Base-by-base conservation (phyloP, 768 basidiomycete genomes). In the Russula brevipes region DNA sequence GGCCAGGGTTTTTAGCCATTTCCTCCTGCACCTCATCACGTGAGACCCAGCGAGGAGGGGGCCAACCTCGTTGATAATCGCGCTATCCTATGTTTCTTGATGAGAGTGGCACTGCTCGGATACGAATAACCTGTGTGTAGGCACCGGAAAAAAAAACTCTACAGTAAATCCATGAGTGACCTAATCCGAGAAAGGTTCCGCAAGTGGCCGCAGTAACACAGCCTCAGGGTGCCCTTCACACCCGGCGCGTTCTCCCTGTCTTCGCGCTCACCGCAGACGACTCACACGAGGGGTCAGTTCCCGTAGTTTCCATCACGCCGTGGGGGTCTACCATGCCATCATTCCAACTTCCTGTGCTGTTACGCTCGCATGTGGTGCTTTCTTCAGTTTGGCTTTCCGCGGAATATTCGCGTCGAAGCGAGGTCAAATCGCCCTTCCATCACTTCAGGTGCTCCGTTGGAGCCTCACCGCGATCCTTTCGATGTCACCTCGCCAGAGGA, bases 401-500 rank as follows among this genome's bases (percentile, higher is more conserved):
- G 77, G 74, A 68, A 65, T 82, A 33, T 76, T 75, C 7, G 52
- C 76, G 38, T 73, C 77, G 3, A 72, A 68, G 49, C 79, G 81
- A 38, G 82, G 81, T 39, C 82, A 82, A 71, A 80, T 86, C 59
- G 74, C 79, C 58, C 78, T 87, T 17, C 80, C 81, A 45, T 72
- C 10, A 69, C 73, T 49, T 66, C 54, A 61, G 68, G 70, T 14
- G 70, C 69, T 6, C 70, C 72, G 38, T 69, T 69, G 17, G 68
- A 59, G 1, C 67, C 67, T 10, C 58, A 50, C 46, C 72, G 72
- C 12, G 88, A 89, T 69, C 84, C 86, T 11, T 89, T 88, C 70
- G 82, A 85, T 70, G 85, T 93, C n/a, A 81, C 84, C 19, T 83
- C 71, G n/a, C 82, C 85, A 9, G 86, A 87, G 70, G 91, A 93